Conservation (phyloP, 495 filamentous ascomycete species). For the Penicillium egyptiacum region DNA sequence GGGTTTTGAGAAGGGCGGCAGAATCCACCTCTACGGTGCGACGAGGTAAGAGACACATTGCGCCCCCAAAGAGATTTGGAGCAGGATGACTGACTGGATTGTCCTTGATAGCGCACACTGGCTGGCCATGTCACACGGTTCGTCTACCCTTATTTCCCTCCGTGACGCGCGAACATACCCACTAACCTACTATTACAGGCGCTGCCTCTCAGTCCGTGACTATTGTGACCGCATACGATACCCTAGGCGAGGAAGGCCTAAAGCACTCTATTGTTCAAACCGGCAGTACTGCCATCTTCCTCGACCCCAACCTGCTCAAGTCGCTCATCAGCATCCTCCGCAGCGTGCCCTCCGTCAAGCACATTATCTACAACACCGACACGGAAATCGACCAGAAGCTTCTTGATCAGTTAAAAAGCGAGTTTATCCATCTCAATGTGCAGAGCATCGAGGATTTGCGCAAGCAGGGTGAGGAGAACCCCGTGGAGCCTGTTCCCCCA, state of each 20-base stretch:
- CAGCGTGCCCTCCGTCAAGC: constrained; percentile 73
- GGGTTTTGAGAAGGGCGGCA: constrained; percentile 69
- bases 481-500: constrained; percentile 77
- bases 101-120: constrained; percentile 59
- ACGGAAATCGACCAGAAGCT: constrained; percentile 72
- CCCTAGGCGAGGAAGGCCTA: constrained; percentile 89
- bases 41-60: constrained; percentile 58
- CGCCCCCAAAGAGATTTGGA: not conserved
- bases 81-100: constrained; percentile 10
- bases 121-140: constrained; percentile 72
- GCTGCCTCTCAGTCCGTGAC: constrained; percentile 89
- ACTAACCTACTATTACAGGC: constrained; percentile 22
- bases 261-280: constrained; percentile 91
- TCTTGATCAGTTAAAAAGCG: constrained; percentile 74
- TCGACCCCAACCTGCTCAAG: constrained; percentile 79
- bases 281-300: constrained; percentile 81
- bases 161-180: not conserved
- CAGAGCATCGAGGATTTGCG: constrained; percentile 82
- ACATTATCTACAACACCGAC: constrained; percentile 87
- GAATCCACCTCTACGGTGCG: constrained; percentile 85
- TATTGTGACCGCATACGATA: constrained; percentile 97
- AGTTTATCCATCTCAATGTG: constrained; percentile 68
- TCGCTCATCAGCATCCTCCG: constrained; percentile 80
- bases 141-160: constrained; percentile 11
- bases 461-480: constrained; percentile 80